Evolutionary conservation across 2,329 filamentous ascomycete species (phyloP).

Genomic region (Aspergillus luchuensis): DNA sequence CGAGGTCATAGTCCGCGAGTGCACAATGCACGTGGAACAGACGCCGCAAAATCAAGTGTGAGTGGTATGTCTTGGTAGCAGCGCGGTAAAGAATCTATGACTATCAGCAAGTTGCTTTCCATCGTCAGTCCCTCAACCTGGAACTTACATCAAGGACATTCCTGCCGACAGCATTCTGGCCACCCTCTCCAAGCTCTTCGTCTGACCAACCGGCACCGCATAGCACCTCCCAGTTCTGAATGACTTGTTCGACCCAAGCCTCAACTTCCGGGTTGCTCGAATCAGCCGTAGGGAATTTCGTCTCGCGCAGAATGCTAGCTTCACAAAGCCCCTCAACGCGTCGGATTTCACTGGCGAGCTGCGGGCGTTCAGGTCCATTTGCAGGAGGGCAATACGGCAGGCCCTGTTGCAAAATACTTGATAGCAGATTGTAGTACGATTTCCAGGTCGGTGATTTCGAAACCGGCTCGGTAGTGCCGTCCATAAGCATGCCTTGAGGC

Average conservation of each 20-base stretch:
- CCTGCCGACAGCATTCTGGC: slow-evolving; percentile 72
- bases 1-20: slow-evolving; percentile 87
- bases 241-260: slow-evolving; percentile 74
- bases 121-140: background rate
- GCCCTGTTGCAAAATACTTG: slow-evolving; percentile 67
- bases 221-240: slow-evolving; percentile 81
- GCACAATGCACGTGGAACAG: slow-evolving; percentile 86
- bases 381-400: slow-evolving; percentile 40
- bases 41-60: slow-evolving; percentile 80
- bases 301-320: slow-evolving; percentile 72
- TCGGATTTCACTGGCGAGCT: slow-evolving; percentile 75
- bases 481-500: slow-evolving; percentile 17
- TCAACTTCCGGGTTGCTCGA: slow-evolving; percentile 79
- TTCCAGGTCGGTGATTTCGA: slow-evolving; percentile 67
- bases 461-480: slow-evolving; percentile 23
- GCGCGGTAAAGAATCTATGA: slow-evolving; percentile 78
- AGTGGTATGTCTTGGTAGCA: slow-evolving; percentile 92
- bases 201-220: slow-evolving; percentile 80
- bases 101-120: slow-evolving; percentile 18
- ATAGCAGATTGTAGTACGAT: slow-evolving; percentile 79
- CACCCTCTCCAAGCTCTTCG: slow-evolving; percentile 76
- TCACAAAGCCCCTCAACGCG: slow-evolving; percentile 80
- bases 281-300: slow-evolving; percentile 80
- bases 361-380: slow-evolving; percentile 53
- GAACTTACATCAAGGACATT: slow-evolving; percentile 68